phyloP scores from a whole-genome alignment of 306 rosid genomes.

The Quillaja saponaria region DNA sequence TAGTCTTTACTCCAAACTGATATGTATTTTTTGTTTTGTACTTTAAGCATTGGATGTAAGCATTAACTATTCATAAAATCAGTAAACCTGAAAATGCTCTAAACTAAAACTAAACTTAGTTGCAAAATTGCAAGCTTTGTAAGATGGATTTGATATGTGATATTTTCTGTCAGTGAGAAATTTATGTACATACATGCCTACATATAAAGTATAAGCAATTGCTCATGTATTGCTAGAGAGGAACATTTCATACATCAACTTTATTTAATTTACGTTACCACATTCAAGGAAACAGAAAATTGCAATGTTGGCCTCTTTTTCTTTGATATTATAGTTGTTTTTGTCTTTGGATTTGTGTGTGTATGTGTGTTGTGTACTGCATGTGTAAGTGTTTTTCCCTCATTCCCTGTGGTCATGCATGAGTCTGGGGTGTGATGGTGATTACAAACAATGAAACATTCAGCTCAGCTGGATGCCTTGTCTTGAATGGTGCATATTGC shows the following conservation, averaged over 20 bases:
- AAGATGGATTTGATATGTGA: neutral
- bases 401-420: too few species aligned
- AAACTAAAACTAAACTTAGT: neutral
- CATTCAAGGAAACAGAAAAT: slow-evolving; percentile 5
- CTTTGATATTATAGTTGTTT: neutral
- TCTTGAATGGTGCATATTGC: slow-evolving; percentile 4
- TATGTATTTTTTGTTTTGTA: too few species aligned
- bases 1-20: too few species aligned
- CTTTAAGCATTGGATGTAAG: too few species aligned
- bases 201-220: slow-evolving; percentile 2
- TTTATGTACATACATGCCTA: neutral
- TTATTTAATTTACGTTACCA: slow-evolving; percentile 8
- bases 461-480: neutral
- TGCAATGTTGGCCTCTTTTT: slow-evolving; percentile 13
- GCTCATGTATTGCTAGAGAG: neutral
- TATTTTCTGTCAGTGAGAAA: neutral
- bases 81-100: slow-evolving; percentile 5
- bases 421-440: too few species aligned
- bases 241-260: slow-evolving; percentile 13
- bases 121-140: slow-evolving; percentile 1
- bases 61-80: slow-evolving; percentile 5
- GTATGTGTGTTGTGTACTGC: neutral
- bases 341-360: slow-evolving; percentile 4
- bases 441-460: neutral
- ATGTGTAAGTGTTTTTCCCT: neutral